Conservation (phyloP, 2,329 filamentous ascomycete genomes). For the Biscogniauxia sp. region DNA sequence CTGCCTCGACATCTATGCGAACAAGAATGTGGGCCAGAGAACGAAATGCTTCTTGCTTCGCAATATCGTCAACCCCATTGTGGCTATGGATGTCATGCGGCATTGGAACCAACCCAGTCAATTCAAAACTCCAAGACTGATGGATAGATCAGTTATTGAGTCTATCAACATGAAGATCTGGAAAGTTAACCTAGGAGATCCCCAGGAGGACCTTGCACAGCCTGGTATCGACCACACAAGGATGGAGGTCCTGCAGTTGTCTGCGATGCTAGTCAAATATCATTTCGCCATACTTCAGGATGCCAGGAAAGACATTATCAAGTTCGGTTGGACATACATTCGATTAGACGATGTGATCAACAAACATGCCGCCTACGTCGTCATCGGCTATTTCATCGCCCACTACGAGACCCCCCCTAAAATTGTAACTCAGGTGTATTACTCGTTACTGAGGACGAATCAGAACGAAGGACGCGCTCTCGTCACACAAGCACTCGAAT, state of each 20-base stretch:
- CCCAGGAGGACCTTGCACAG: slow-evolving; percentile 78
- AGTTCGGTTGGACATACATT: slow-evolving; percentile 99
- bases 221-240: slow-evolving; percentile 91
- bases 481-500: slow-evolving; percentile 90
- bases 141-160: slow-evolving; percentile 85
- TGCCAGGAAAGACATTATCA: slow-evolving; percentile 95
- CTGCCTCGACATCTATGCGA: slow-evolving; percentile 83
- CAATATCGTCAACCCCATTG: slow-evolving; percentile 90
- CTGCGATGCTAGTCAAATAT: slow-evolving; percentile 93
- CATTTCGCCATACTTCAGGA: slow-evolving; percentile 86
- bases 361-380: slow-evolving; percentile 95
- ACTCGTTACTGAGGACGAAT: slow-evolving; percentile 84
- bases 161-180: slow-evolving; percentile 90
- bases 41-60: slow-evolving; percentile 91
- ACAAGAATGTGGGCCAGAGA: slow-evolving; percentile 76
- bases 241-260: slow-evolving; percentile 93
- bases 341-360: slow-evolving; percentile 98
- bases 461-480: slow-evolving; percentile 91
- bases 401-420: slow-evolving; percentile 95
- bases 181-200: slow-evolving; percentile 82
- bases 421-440: slow-evolving; percentile 93
- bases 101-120: slow-evolving; percentile 64
- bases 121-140: slow-evolving; percentile 63
- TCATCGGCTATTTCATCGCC: slow-evolving; percentile 96
- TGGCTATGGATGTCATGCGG: slow-evolving; percentile 93